phyloP scores from a whole-genome alignment of 176 grass and related monocot genomes.

The Cocos nucifera region DNA sequence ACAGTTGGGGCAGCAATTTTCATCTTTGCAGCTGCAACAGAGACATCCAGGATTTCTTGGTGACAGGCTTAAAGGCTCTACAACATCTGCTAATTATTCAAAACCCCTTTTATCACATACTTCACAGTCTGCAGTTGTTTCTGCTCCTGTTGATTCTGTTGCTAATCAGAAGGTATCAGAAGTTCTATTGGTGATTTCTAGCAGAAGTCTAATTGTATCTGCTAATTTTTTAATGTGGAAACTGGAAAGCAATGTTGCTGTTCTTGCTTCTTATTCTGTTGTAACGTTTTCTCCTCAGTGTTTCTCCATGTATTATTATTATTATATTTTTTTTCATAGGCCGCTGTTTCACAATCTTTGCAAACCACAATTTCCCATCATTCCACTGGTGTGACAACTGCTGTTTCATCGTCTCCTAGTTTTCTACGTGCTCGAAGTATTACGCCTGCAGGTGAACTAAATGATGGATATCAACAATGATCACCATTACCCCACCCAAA shows the following conservation, averaged over 20 bases:
- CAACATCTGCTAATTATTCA: conserved; percentile 28
- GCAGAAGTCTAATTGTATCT: not conserved
- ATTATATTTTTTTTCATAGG: conserved; percentile 20
- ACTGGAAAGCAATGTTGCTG: not conserved
- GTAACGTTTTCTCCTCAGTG: not conserved
- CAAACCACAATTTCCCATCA: conserved; percentile 44
- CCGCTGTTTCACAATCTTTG: conserved; percentile 29
- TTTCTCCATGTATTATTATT: conserved; percentile 15
- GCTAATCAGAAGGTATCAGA: conserved; percentile 56
- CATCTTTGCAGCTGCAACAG: conserved; percentile 67
- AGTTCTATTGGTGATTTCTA: conserved; percentile 8
- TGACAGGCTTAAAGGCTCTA: conserved; percentile 42
- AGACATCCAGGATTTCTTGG: conserved; percentile 68
- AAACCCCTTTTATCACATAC: conserved; percentile 36
- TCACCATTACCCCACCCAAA: too few species aligned
- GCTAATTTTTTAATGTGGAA: too few species aligned
- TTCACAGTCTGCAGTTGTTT: conserved; percentile 34
- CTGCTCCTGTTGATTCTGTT: conserved; percentile 36
- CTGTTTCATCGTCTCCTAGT: conserved; percentile 37
- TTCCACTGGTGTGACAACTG: conserved; percentile 35
- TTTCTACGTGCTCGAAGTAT: conserved; percentile 60
- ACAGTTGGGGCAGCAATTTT: conserved; percentile 58
- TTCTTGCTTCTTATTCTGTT: conserved; percentile 6
- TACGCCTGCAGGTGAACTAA: conserved; percentile 46
- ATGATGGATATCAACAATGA: not conserved